These are phyloP conservation scores for Fusarium lateritium DNA, from an alignment of 2,329 filamentous ascomycete species.

Conservation along the genomic window DNA sequence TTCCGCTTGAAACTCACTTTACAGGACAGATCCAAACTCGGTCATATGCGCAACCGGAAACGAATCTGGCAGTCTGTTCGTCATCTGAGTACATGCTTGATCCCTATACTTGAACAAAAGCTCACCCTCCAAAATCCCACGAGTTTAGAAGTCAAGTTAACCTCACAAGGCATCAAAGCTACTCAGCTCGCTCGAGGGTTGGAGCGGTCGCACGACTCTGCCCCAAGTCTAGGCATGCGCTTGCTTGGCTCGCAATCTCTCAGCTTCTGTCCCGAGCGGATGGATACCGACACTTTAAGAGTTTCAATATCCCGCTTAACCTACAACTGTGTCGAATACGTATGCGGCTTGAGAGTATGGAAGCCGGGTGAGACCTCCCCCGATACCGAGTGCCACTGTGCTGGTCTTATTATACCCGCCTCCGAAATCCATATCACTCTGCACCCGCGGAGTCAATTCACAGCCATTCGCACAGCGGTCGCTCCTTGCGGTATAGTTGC, in stretches of 20 bases:
- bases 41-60: background rate
- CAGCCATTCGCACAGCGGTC: background rate
- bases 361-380: rapidly evolving
- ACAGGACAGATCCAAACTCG: background rate
- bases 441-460: background rate
- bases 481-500: conserved; percentile 13
- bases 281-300: rapidly evolving
- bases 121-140: rapidly evolving
- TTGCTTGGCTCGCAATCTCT: background rate
- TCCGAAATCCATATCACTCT: background rate
- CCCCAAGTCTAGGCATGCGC: background rate
- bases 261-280: background rate
- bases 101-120: conserved; percentile 3
- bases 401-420: background rate
- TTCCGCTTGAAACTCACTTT: background rate
- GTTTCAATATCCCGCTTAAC: conserved; percentile 5
- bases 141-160: background rate
- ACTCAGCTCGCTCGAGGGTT: background rate
- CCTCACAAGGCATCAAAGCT: background rate
- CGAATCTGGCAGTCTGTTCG: conserved; percentile 10
- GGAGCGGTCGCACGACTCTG: background rate
- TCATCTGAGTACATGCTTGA: background rate
- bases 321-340: background rate
- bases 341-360: conserved; percentile 8
- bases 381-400: background rate